Percentiles rank a stretch among this genome's conserved stretches.
Evolutionary conservation across 148 eudicot species (phyloP).

Genomic region (Rhododendron vialii): DNA sequence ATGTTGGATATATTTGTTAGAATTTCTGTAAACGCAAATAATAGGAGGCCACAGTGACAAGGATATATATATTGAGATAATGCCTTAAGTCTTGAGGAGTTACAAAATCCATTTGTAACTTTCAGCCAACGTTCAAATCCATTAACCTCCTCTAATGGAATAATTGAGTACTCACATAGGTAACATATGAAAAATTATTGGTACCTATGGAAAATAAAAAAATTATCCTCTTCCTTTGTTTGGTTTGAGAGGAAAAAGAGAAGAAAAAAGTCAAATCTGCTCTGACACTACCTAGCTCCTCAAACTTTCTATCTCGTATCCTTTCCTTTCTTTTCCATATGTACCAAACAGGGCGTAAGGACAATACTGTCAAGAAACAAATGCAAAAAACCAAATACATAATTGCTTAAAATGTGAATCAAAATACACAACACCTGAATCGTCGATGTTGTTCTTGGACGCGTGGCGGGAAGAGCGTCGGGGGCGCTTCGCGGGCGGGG

Average conservation of each 20-base stretch:
- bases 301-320: background rate
- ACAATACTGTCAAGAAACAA: background rate
- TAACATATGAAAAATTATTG: background rate
- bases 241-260: no score
- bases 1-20: background rate
- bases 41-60: background rate
- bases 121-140: background rate
- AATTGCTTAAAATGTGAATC: background rate
- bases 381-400: background rate
- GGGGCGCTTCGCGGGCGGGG: conserved; percentile 19
- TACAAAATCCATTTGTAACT: background rate
- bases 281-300: no score
- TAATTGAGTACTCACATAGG: no score
- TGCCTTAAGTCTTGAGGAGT: background rate
- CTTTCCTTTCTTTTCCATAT: no score
- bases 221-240: background rate
- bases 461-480: conserved; percentile 44
- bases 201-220: background rate
- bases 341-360: no score
- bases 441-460: background rate
- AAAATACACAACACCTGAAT: background rate
- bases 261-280: no score
- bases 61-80: background rate
- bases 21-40: background rate
- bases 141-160: background rate